Base-by-base conservation (phyloP, 2,329 filamentous ascomycete species). In the Leptographium flavum region DNA sequence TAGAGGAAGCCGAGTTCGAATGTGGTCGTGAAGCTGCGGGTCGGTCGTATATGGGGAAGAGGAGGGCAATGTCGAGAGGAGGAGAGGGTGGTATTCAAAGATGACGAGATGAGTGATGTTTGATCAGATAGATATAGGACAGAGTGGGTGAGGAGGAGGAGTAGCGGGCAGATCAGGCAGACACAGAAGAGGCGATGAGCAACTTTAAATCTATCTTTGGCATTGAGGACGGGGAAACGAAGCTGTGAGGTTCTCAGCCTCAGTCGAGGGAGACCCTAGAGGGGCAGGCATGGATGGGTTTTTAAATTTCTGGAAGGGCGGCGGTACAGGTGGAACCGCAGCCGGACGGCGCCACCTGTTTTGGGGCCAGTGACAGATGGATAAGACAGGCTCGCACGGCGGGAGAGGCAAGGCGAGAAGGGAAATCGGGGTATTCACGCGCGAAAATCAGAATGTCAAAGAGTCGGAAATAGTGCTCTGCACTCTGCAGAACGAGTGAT, bases 171-270 rank as follows among this genome's bases (percentile, higher is more conserved):
- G 39, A 27, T 42, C n/a, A 22, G 31, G 31, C 31, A 37, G 43
- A 28, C 21, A 33, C 28, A 8, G 27, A n/a, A 41, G 39, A 41
- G 19, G 39, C 39, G 27, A 31, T 10, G 39, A 21, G 27, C 11
- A 45, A 45, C 36, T 35, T 45, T 17, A 39, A 47, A 49, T 47
- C 46, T 51, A 47, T 50, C 42, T 49, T 46, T 46, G 46, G 40
- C 33, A 40, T 35, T 42, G 33, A 39, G 32, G 40, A 43, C 31
- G 39, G 39, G 39, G 28, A 32, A 21, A 35, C 23, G 19, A 39
- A 47, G 31, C 41, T 33, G 42, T 45, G 39, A 45, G 39, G 49
- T 49, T 42, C 45, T 49, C 45, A 50, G 48, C 48, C 48, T 50
- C 48, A 50, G 43, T 45, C 45, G 25, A 43, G 19, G 41, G 17